Evolutionary conservation across 2,329 filamentous ascomycete species (phyloP).

Genomic region (Xylaria arbuscula): DNA sequence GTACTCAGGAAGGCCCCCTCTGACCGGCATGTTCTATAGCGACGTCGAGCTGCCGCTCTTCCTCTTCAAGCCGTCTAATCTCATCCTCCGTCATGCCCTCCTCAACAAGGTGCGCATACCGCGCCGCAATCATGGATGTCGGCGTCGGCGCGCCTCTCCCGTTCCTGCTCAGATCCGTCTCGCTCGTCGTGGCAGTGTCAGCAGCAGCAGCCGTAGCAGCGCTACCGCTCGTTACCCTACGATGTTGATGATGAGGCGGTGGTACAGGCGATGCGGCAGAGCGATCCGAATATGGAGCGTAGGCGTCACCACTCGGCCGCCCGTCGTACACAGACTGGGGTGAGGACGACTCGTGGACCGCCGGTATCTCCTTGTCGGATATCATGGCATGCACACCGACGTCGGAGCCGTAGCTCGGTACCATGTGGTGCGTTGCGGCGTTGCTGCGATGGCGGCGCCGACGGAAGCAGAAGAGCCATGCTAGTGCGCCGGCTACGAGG

Average conservation of each 20-base stretch:
- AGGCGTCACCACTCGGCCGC: conserved; percentile 38
- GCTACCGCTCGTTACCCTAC: conserved; percentile 6
- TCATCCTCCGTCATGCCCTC: conserved; percentile 70
- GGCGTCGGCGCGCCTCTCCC: conserved; percentile 24
- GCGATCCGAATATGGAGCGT: conserved; percentile 52
- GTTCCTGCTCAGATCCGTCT: conserved; percentile 33
- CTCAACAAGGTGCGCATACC: conserved; percentile 65
- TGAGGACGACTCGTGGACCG: conserved; percentile 33
- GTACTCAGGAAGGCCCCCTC: conserved; percentile 19
- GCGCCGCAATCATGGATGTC: conserved; percentile 38
- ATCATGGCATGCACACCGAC: conserved; percentile 54
- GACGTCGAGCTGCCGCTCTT: conserved; percentile 67
- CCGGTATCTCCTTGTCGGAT: conserved; percentile 51
- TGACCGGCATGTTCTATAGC: conserved; percentile 63
- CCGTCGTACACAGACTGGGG: conserved; percentile 39
- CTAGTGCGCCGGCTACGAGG: conserved; percentile 53
- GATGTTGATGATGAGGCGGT: conserved; percentile 3
- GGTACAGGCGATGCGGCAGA: conserved; percentile 33
- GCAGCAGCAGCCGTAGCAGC: not conserved
- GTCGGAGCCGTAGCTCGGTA: conserved; percentile 43
- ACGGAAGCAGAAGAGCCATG: conserved; percentile 58
- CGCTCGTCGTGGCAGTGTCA: conserved; percentile 12
- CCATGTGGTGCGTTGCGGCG: conserved; percentile 40
- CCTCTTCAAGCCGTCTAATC: conserved; percentile 66
- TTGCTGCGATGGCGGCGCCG: conserved; percentile 51